Base-by-base conservation (phyloP, 805 yeast species). In the Yarrowia bubula region DNA sequence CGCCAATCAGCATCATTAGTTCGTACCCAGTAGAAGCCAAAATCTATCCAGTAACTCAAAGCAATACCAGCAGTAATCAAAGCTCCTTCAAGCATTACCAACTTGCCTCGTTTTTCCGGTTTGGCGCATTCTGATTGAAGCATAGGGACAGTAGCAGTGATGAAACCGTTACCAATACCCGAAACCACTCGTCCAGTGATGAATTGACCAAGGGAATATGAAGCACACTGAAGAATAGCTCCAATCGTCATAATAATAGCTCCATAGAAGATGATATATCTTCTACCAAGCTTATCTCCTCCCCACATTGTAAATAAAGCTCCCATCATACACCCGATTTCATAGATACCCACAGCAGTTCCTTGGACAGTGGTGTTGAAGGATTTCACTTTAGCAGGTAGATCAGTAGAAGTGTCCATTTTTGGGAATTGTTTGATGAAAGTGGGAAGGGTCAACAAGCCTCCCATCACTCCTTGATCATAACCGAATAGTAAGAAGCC, bases 71-170 rank as follows among this genome's bases (percentile, higher is more conserved):
- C 80, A 28, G 87, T 86, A 69, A 88, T 84, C 38, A 86, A 81
- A 32, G 89, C 83, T 62, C 92, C 92, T 75, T 87, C 89, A 71
- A 87, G 76, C 70, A 83, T 83, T 64, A 88, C 90, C 69, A 87
- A 76, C 67, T 82, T 77, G 69, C 93, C 93, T 78, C 93, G 83
- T 69, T 80, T 81, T 69, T 82, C 84, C 7, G 90, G 83, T 66
- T 82, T 83, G 48, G 91, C 82, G 76, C 86, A 82, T 75, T 89
- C 96, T 0, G 93, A 82, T 73, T 87, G 92, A 86, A 90, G 89
- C 66, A 88, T 88, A 13, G 96, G 96, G 68, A 88, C 87, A 41
- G 92, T 87, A 18, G 92, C 86, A 18, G 92, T 87, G 44, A 46
- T 46, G 22, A 46, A 46, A 0, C 51, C 51, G 9, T 28, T 46